Conservation (phyloP, 345 rosid species). For the Lepidium sativum region DNA sequence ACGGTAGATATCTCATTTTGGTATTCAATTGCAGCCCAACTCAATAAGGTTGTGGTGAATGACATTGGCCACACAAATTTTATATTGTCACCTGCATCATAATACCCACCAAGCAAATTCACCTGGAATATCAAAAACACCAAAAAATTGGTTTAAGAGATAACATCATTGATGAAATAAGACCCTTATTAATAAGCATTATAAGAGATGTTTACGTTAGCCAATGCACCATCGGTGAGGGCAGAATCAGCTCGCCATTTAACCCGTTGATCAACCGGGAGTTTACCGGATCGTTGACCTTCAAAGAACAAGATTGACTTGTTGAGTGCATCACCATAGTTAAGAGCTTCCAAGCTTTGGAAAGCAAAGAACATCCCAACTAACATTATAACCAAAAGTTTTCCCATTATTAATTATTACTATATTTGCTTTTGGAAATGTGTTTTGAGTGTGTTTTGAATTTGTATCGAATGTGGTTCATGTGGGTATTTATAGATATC, state of each 20-base stretch:
- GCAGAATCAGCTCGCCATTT: conserved; percentile 70
- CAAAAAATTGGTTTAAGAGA: not conserved
- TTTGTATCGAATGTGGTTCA: conserved; percentile 11
- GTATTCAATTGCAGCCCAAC: conserved; percentile 75
- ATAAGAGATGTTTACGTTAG: conserved; percentile 47
- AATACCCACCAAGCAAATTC: conserved; percentile 67
- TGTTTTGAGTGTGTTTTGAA: not conserved
- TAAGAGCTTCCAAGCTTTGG: conserved; percentile 20
- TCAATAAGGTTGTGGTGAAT: conserved; percentile 47
- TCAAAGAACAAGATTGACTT: conserved; percentile 68
- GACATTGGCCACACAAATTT: conserved; percentile 90
- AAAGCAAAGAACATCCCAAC: conserved; percentile 6
- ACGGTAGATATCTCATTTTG: conserved; percentile 37
- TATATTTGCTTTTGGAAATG: not conserved
- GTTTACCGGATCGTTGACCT: conserved; percentile 77
- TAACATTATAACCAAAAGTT: conserved; percentile 14
- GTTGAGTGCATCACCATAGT: conserved; percentile 48
- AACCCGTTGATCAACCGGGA: conserved; percentile 48
- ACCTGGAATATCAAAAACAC: conserved; percentile 36
- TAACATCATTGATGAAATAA: not conserved
- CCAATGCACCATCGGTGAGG: conserved; percentile 54
- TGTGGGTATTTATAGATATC: conserved; percentile 19
- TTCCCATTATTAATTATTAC: conserved; percentile 22
- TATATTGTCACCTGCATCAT: conserved; percentile 86
- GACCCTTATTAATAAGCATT: no score